Base-by-base conservation (phyloP, 306 rosid species). In the Acacia crassicarpa region DNA sequence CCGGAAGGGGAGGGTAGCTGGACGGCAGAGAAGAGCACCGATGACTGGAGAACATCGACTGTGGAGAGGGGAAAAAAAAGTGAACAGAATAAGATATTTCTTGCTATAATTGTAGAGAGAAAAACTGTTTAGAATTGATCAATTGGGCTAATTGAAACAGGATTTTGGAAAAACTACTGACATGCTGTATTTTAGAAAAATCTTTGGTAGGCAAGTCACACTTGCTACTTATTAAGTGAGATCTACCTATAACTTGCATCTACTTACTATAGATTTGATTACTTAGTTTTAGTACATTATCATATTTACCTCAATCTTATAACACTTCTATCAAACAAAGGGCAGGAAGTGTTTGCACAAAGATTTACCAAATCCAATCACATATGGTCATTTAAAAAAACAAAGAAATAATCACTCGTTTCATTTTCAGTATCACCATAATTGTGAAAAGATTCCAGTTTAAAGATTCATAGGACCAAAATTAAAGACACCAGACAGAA, bases 271-370 rank as follows among this genome's bases (percentile, higher is more conserved):
- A 22, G 16, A 59, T 59, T 22, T 59, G 15, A 59, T 59, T 23
- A n/a, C 14, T 51, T 67, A 9, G 30, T 58, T 58, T 58, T 22
- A n/a, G 14, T 3, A 22, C 32, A 58, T 58, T 22, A 58, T 22
- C 65, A n/a, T 22, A 58, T 58, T 58, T 58, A 58, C 12, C 65
- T 58, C 65, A 9, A 9, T 58, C 73, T 38, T 10, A 27, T 63
- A 62, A n/a, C 53, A 22, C 54, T 69, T 83, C 81, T 81, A 84
- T 82, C 87, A 89, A 91, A 65, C 73, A 83, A 72, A 84, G 68
- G 67, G 82, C 25, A 72, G 45, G 53, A 45, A 81, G 76, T 72
- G 77, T 71, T 82, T 86, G 75, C 84, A 86, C 72, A 58, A 22
- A 58, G 32, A 58, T 58, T 58, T n/a, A 58, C 65, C 13, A 22